Percentiles rank a stretch among this genome's conserved stretches.
phyloP scores from a whole-genome alignment of 768 basidiomycete species.

The Termitomyces sp. region DNA sequence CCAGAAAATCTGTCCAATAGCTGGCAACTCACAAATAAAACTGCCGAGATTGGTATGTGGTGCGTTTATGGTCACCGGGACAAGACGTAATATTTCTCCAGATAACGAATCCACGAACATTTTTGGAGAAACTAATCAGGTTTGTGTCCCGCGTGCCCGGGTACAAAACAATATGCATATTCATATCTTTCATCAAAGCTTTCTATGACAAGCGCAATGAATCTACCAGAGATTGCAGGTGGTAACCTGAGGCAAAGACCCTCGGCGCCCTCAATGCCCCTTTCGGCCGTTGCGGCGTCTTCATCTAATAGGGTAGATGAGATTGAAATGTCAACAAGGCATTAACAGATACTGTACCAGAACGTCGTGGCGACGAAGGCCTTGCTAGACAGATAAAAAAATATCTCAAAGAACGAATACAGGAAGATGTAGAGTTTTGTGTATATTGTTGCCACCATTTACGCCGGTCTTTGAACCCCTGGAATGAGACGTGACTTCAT shows the following conservation, averaged over 20 bases:
- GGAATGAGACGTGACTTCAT: background rate
- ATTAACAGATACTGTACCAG: slow-evolving; percentile 7
- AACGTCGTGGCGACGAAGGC: background rate
- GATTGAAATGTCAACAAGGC: slow-evolving; percentile 29
- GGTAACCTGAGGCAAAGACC: slow-evolving; percentile 1
- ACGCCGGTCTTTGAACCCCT: too few relatives aligned
- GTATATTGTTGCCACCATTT: background rate
- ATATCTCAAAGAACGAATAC: background rate
- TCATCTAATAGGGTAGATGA: slow-evolving; percentile 15
- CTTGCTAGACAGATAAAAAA: too few relatives aligned
- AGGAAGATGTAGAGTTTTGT: background rate
- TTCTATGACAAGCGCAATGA: slow-evolving; percentile 13
- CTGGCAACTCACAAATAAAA: slow-evolving; percentile 48
- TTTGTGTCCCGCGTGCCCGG: slow-evolving; percentile 5
- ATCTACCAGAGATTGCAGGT: background rate
- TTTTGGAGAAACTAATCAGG: slow-evolving; percentile 37
- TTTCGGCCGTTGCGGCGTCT: slow-evolving; percentile 8
- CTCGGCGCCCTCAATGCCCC: slow-evolving; percentile 11
- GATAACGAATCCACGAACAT: slow-evolving; percentile 38
- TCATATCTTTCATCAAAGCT: slow-evolving; percentile 9
- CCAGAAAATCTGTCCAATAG: slow-evolving; percentile 28
- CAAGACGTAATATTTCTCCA: background rate
- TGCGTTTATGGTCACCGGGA: background rate
- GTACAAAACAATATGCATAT: slow-evolving; percentile 4
- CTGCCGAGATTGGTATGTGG: slow-evolving; percentile 42